Evolutionary conservation across 768 basidiomycete genomes (phyloP).

Genomic region (Leucosporidium yakuticum): DNA sequence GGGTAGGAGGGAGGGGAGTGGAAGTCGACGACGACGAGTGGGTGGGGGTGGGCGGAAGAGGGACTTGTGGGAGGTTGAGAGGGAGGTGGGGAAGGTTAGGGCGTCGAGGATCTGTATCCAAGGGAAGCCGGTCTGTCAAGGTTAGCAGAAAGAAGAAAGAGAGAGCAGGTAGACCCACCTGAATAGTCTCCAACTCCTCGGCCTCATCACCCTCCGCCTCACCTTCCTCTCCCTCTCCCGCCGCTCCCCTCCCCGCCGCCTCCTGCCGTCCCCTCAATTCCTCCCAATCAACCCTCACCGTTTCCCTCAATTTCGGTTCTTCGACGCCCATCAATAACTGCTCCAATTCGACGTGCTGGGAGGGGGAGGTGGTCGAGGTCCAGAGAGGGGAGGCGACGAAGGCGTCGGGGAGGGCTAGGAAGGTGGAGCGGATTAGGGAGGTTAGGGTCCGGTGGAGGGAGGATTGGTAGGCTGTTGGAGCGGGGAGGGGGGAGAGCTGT

Average conservation of each 20-base stretch:
- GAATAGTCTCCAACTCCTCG: constrained; percentile 13
- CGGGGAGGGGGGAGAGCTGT: background rate
- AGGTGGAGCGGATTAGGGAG: constrained; percentile 20
- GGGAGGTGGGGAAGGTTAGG: constrained; percentile 12
- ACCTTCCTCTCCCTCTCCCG: constrained; percentile 2
- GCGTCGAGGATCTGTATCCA: constrained; percentile 12
- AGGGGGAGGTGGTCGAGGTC: constrained; percentile 7
- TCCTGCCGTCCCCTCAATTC: constrained; percentile 7
- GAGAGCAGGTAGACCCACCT: background rate
- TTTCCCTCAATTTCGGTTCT: constrained; percentile 4
- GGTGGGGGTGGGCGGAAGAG: constrained; percentile 5
- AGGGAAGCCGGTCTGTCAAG: background rate
- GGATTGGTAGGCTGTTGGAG: background rate
- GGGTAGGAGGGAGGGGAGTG: background rate
- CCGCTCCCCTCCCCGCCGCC: background rate
- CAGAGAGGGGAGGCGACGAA: constrained; percentile 22
- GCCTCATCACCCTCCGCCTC: constrained; percentile 5
- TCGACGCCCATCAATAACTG: background rate
- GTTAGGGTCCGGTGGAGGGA: background rate
- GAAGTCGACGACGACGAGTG: background rate
- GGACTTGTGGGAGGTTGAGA: background rate
- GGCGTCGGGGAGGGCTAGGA: constrained; percentile 28
- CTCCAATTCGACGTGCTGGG: constrained; percentile 2
- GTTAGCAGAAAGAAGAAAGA: background rate
- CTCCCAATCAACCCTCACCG: constrained; percentile 15